Evolutionary conservation across 2,329 filamentous ascomycete species (phyloP).

Genomic region (Trichoderma sp.): DNA sequence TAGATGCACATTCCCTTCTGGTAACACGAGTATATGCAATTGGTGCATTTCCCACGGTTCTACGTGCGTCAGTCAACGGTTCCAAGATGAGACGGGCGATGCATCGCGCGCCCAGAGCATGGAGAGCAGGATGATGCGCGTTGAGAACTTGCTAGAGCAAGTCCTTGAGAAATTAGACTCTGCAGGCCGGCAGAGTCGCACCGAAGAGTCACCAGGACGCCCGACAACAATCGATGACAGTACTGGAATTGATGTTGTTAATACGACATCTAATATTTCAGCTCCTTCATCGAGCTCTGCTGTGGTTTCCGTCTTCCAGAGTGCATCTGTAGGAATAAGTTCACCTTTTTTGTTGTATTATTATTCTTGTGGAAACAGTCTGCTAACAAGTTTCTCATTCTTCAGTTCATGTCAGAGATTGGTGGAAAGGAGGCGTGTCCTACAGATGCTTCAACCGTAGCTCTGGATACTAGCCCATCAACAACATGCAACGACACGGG

Average conservation of each 20-base stretch:
- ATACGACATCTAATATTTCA: background rate
- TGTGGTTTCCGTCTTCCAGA: slow-evolving; percentile 9
- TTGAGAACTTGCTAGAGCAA: slow-evolving; percentile 5
- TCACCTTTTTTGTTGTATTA: background rate
- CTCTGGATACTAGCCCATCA: no score
- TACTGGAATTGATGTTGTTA: slow-evolving; percentile 7
- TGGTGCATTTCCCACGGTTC: slow-evolving; percentile 11
- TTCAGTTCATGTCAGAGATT: slow-evolving; percentile 5
- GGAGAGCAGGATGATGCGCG: slow-evolving; percentile 2
- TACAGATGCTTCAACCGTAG: background rate
- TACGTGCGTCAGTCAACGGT: slow-evolving; percentile 10
- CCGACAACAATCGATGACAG: background rate
- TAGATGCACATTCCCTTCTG: background rate
- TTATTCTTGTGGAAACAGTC: background rate
- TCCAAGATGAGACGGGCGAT: slow-evolving; percentile 2
- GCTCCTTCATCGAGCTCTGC: background rate
- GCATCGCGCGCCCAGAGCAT: background rate
- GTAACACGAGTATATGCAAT: background rate
- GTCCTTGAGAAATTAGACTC: slow-evolving; percentile 1
- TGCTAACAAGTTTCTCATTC: background rate
- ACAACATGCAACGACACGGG: background rate
- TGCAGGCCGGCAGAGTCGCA: background rate
- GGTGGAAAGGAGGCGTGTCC: background rate
- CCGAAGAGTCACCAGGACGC: background rate
- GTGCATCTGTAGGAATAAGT: background rate